Conservation (phyloP, 2,329 filamentous ascomycete species). For the Penicillium sp. region DNA sequence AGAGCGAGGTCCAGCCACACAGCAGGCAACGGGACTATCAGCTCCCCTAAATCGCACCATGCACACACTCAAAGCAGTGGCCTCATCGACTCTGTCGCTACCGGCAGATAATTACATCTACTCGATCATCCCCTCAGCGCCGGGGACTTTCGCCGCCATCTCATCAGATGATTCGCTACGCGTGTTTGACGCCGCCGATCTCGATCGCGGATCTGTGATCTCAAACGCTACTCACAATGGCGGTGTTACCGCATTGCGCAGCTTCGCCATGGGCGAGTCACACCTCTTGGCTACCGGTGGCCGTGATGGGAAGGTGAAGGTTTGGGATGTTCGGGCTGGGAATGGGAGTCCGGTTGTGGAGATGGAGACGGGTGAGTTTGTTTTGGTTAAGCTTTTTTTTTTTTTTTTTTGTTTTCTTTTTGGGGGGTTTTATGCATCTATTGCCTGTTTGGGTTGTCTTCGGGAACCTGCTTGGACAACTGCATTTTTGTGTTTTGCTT, state of each 20-base stretch:
- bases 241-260: slow-evolving; percentile 42
- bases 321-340: slow-evolving; percentile 43
- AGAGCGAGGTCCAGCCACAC: background rate
- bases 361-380: slow-evolving; percentile 38
- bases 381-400: slow-evolving; percentile 4
- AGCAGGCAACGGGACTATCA: background rate
- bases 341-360: slow-evolving; percentile 30
- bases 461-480: slow-evolving; percentile 3
- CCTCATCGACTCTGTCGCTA: slow-evolving; percentile 41
- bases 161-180: slow-evolving; percentile 49
- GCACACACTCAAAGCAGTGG: slow-evolving; percentile 36
- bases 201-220: slow-evolving; percentile 26
- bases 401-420: background rate
- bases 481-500: background rate
- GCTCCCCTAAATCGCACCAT: slow-evolving; percentile 20
- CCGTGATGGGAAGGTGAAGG: slow-evolving; percentile 42
- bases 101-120: slow-evolving; percentile 47
- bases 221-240: slow-evolving; percentile 29
- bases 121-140: slow-evolving; percentile 34
- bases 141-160: slow-evolving; percentile 41
- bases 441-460: slow-evolving; percentile 7
- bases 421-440: slow-evolving; percentile 1
- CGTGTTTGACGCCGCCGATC: slow-evolving; percentile 39
- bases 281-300: slow-evolving; percentile 39
- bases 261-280: slow-evolving; percentile 28